These are phyloP conservation scores for Neurospora terricola DNA, from an alignment of 495 filamentous ascomycete species.

Conservation along the genomic window DNA sequence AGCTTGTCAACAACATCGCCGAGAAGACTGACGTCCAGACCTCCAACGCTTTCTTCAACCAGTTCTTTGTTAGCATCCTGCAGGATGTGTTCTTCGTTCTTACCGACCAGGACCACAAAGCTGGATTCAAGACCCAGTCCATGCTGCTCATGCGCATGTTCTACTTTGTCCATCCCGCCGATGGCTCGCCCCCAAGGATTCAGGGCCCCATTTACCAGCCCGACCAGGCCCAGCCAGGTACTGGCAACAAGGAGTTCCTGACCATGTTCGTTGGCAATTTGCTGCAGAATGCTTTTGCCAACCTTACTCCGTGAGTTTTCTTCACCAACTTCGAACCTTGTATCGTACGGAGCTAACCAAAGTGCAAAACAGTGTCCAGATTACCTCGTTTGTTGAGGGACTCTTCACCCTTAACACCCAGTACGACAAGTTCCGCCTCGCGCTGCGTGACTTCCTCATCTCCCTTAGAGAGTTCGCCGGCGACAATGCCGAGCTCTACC, in stretches of 20 bases:
- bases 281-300: constrained; percentile 86
- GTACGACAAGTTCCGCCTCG: constrained; percentile 81
- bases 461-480: constrained; percentile 93
- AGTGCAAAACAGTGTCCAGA: constrained; percentile 55
- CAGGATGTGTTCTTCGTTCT: constrained; percentile 99
- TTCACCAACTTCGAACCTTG: neutral
- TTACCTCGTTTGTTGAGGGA: constrained; percentile 76
- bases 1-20: constrained; percentile 94
- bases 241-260: constrained; percentile 80
- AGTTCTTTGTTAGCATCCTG: constrained; percentile 88
- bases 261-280: constrained; percentile 73
- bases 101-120: constrained; percentile 96
- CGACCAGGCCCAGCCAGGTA: constrained; percentile 68
- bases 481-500: constrained; percentile 86
- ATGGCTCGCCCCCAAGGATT: constrained; percentile 64
- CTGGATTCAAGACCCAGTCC: constrained; percentile 95
- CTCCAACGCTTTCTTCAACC: constrained; percentile 90
- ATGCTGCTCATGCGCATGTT: constrained; percentile 92
- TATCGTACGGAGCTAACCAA: constrained; percentile 25
- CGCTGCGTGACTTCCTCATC: constrained; percentile 93
- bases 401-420: constrained; percentile 75
- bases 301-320: constrained; percentile 77
- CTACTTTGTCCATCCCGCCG: constrained; percentile 65
- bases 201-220: constrained; percentile 83
- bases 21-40: constrained; percentile 75